These are phyloP conservation scores for Pestalotiopsis sp. DNA, from an alignment of 2,329 filamentous ascomycete genomes.

Conservation along the genomic window DNA sequence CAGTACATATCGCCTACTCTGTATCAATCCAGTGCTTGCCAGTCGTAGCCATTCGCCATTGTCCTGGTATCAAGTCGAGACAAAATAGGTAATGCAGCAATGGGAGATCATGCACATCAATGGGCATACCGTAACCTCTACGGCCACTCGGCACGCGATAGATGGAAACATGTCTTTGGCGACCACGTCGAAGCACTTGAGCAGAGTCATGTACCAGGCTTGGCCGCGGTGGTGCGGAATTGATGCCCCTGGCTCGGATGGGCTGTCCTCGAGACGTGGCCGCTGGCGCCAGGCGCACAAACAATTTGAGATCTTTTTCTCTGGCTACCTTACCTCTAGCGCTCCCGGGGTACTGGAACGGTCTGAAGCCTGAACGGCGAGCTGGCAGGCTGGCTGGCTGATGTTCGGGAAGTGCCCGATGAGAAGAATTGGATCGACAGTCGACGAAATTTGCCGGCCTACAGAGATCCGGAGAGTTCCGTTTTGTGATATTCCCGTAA, in stretches of 20 bases:
- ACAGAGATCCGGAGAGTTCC: not conserved
- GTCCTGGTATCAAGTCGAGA: not conserved
- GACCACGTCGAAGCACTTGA: not conserved
- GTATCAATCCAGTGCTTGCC: not conserved
- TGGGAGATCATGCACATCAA: not conserved
- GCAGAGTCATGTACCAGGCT: not conserved
- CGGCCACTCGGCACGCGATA: not conserved
- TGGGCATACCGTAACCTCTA: not conserved
- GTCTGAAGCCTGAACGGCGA: too few relatives aligned
- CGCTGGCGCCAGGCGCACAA: not conserved
- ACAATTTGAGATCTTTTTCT: not conserved
- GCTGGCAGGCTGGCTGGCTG: not conserved
- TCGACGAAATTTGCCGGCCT: not conserved
- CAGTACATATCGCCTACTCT: not conserved
- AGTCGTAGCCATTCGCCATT: too few relatives aligned
- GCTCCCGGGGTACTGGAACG: not conserved
- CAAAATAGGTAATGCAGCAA: not conserved
- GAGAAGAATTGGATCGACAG: not conserved
- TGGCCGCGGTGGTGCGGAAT: not conserved
- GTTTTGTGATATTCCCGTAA: too few relatives aligned
- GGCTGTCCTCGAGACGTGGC: constrained; percentile 1
- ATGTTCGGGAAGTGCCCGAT: not conserved
- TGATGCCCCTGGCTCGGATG: not conserved
- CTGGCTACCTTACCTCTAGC: not conserved
- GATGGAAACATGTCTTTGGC: not conserved